Conservation (phyloP, 768 basidiomycete species). For the Boletus vermiculosoides region DNA sequence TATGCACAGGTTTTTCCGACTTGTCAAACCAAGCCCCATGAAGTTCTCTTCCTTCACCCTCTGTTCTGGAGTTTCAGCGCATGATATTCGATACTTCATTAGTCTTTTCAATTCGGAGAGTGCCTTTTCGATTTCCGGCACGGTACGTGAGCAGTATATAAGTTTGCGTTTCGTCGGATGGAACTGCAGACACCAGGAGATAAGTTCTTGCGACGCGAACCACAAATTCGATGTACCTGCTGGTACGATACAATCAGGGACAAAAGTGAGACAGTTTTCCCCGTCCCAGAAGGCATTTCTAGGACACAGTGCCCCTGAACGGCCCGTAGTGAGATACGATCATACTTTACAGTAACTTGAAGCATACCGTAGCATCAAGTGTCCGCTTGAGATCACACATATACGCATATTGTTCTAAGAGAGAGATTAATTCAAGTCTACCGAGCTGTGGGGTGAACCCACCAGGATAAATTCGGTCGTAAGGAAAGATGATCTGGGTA, state of each 20-base stretch:
- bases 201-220: background rate
- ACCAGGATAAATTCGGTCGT: conserved; percentile 96
- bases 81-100: conserved; percentile 80
- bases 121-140: conserved; percentile 99
- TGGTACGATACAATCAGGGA: conserved; percentile 98
- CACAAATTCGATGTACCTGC: conserved; percentile 52
- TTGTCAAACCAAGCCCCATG: conserved; percentile 89
- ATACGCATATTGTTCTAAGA: conserved; percentile 94
- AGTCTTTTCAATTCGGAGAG: conserved; percentile 91
- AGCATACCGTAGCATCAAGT: conserved; percentile 83
- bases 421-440: conserved; percentile 8
- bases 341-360: background rate
- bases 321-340: background rate
- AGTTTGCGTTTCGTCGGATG: conserved; percentile 91
- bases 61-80: conserved; percentile 71
- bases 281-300: conserved; percentile 99
- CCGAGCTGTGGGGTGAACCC: conserved; percentile 20
- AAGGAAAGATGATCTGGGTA: conserved; percentile 81
- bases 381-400: conserved; percentile 99
- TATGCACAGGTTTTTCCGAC: conserved; percentile 94
- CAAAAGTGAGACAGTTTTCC: conserved; percentile 95
- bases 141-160: conserved; percentile 98
- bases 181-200: conserved; percentile 51
- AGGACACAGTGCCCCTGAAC: conserved; percentile 95
- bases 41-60: conserved; percentile 78